A percentile compares a stretch with the other conserved stretches of the same genome.
phyloP scores from a whole-genome alignment of 2,329 filamentous ascomycete species.

The Microascus cirrosus region DNA sequence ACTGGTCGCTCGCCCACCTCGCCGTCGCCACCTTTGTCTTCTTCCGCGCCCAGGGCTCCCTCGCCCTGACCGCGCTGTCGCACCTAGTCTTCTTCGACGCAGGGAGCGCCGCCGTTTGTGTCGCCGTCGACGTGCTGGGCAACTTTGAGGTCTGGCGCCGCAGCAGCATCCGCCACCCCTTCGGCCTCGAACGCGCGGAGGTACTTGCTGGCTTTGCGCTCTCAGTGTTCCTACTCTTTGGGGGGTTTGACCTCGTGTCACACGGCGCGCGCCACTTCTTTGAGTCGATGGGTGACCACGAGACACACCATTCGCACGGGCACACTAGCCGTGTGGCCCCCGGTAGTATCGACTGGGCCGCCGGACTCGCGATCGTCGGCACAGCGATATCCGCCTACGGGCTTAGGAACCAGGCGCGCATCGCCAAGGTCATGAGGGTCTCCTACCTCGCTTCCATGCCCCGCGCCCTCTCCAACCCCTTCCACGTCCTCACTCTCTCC shows the following conservation, averaged over 20 bases:
- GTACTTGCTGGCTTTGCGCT: constrained; percentile 93
- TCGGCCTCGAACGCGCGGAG: constrained; percentile 83
- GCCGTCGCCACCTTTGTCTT: constrained; percentile 75
- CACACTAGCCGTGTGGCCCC: constrained; percentile 58
- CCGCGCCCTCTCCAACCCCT: constrained; percentile 83
- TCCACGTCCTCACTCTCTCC: constrained; percentile 85
- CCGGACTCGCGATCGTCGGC: constrained; percentile 68
- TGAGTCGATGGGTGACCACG: constrained; percentile 39
- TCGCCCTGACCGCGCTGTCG: constrained; percentile 85
- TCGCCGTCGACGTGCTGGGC: constrained; percentile 80
- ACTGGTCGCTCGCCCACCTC: constrained; percentile 86
- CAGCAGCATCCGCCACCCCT: constrained; percentile 85
- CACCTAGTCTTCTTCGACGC: constrained; percentile 95
- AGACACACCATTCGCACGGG: constrained; percentile 25
- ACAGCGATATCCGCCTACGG: constrained; percentile 81
- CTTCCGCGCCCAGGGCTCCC: constrained; percentile 72
- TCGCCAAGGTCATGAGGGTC: constrained; percentile 83
- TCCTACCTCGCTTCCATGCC: constrained; percentile 73
- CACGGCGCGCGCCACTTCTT: constrained; percentile 91
- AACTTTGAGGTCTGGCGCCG: constrained; percentile 98
- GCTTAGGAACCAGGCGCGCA: constrained; percentile 81
- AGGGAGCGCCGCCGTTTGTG: constrained; percentile 80
- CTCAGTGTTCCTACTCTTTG: constrained; percentile 93
- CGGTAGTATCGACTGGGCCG: constrained; percentile 71
- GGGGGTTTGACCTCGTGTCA: constrained; percentile 88